phyloP scores from a whole-genome alignment of 495 filamentous ascomycete species.

The Trichoderma asperelloides region DNA sequence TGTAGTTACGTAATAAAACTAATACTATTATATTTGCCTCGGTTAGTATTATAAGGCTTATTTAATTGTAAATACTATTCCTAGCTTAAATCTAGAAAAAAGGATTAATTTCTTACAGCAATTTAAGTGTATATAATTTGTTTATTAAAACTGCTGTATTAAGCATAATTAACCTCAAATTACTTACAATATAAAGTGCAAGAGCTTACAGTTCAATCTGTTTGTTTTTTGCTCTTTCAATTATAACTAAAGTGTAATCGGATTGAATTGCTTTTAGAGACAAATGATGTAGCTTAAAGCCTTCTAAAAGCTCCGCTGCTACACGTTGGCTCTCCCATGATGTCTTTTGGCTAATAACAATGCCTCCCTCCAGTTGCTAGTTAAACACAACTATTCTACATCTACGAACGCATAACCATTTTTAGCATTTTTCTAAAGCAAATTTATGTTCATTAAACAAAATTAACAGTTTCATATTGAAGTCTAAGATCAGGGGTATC shows the following conservation, averaged over 20 bases:
- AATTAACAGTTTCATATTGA: neutral
- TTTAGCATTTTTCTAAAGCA: too few species aligned
- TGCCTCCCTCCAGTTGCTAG: too few species aligned
- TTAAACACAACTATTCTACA: too few species aligned
- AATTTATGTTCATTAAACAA: neutral
- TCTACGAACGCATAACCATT: too few species aligned
- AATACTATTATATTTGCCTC: neutral
- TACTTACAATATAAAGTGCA: neutral
- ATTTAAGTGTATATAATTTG: neutral
- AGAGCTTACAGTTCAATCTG: too few species aligned
- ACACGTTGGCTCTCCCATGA: too few species aligned
- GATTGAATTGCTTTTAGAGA: too few species aligned
- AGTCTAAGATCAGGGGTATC: neutral
- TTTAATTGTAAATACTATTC: neutral
- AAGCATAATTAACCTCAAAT: neutral
- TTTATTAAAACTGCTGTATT: neutral
- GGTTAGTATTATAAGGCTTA: neutral
- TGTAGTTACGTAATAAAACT: conserved; percentile 2
- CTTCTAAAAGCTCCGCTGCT: too few species aligned
- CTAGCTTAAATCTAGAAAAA: neutral
- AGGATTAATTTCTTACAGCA: neutral
- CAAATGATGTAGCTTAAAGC: too few species aligned
- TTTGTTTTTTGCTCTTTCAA: too few species aligned
- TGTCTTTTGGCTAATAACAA: too few species aligned
- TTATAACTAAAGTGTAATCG: too few species aligned